These are phyloP conservation scores for Stentor roeselii DNA, from an alignment of 73 alveolate genomes.

Conservation along the genomic window DNA sequence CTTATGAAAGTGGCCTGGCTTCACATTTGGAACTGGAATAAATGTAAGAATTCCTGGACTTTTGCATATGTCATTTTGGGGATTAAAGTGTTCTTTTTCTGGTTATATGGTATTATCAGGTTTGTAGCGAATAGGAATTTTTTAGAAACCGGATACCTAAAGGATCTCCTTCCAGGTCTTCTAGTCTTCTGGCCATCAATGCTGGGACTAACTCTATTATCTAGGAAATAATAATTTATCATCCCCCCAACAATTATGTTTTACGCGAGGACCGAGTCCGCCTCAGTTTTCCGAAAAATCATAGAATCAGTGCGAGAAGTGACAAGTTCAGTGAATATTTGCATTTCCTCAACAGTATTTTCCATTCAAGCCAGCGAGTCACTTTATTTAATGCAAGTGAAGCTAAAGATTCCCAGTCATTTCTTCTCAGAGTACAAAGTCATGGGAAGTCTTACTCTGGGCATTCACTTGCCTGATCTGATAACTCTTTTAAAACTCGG, in stretches of 20 bases:
- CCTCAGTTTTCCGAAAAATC: not conserved
- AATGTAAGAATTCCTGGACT: not conserved
- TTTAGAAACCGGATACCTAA: not conserved
- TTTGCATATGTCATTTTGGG: not conserved
- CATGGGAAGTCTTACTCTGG: not conserved
- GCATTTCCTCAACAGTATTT: not conserved
- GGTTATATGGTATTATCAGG: not conserved
- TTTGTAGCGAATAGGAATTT: not conserved
- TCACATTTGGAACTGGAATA: not conserved
- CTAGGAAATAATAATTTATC: not conserved
- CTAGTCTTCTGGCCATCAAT: not conserved
- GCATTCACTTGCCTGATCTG: not conserved
- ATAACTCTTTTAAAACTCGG: not conserved
- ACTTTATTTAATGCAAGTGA: not conserved
- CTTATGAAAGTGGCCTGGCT: not conserved
- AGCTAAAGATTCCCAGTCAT: not conserved
- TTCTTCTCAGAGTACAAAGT: not conserved
- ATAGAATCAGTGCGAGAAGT: not conserved
- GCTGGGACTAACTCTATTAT: not conserved
- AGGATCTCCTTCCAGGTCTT: not conserved
- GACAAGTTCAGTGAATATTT: not conserved
- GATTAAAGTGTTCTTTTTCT: no score
- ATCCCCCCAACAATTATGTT: not conserved
- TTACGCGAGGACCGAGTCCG: not conserved
- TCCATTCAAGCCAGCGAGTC: not conserved